Conservation (phyloP, 1,139 yeast genomes). For the Candida sp. region DNA sequence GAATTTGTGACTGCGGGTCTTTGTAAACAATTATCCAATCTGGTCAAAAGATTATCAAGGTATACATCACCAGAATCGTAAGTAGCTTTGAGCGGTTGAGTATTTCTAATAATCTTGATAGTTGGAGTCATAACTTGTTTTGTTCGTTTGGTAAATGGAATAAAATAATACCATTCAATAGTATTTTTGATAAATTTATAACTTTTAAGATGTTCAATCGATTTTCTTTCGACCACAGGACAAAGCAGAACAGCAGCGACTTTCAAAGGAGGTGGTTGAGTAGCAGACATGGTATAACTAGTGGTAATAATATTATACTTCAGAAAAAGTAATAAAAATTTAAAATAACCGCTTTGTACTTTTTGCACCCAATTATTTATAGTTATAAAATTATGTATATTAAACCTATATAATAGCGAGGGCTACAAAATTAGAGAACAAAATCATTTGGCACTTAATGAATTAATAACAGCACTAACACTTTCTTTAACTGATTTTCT, state of each 20-base stretch:
- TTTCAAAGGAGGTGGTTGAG: not conserved
- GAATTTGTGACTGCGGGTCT: slow-evolving; percentile 36
- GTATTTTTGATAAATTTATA: slow-evolving; percentile 23
- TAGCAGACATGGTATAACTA: not conserved
- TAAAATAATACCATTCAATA: slow-evolving; percentile 12
- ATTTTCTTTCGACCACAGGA: not conserved
- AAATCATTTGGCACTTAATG: slow-evolving; percentile 1
- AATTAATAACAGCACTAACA: slow-evolving; percentile 1
- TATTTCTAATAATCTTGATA: slow-evolving; percentile 14
- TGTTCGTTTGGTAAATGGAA: slow-evolving; percentile 17
- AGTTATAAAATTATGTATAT: not conserved
- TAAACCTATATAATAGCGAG: no score
- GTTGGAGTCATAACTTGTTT: slow-evolving; percentile 13
- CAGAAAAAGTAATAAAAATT: no score
- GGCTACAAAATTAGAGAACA: not conserved
- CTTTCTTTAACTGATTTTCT: no score
- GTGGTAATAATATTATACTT: not conserved
- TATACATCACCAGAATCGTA: slow-evolving; percentile 24
- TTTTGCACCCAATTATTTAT: no score
- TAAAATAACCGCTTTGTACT: no score
- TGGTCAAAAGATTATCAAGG: slow-evolving; percentile 29
- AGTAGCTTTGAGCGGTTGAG: slow-evolving; percentile 23
- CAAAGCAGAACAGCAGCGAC: not conserved
- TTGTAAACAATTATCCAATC: slow-evolving; percentile 35
- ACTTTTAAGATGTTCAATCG: slow-evolving; percentile 16